phyloP scores from a whole-genome alignment of 176 grass and related monocot genomes.

The Triticum aestivum region IWGSC_CS_RefSeq_v2.1 NC_057806.1:624400065-624400564 shows the following conservation, averaged over 20 bases:
- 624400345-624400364: not conserved
- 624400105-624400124: not conserved
- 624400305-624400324: not conserved
- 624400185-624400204: not conserved
- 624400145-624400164: not conserved
- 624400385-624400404: not conserved
- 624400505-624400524: not conserved
- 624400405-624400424: not conserved
- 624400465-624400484: not conserved
- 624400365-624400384: not conserved
- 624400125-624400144: not conserved
- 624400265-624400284: not conserved
- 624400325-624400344: not conserved
- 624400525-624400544: not conserved
- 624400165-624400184: not conserved
- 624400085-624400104: not conserved
- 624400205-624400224: not conserved
- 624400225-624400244: not conserved
- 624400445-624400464: not conserved
- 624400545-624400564: not conserved
- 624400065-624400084: not conserved
- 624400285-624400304: not conserved
- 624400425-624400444: not conserved
- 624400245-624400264: not conserved
- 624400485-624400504: not conserved